Conservation (phyloP, 192 early-diverging fungal genomes). For the Linnemannia zychae region DNA sequence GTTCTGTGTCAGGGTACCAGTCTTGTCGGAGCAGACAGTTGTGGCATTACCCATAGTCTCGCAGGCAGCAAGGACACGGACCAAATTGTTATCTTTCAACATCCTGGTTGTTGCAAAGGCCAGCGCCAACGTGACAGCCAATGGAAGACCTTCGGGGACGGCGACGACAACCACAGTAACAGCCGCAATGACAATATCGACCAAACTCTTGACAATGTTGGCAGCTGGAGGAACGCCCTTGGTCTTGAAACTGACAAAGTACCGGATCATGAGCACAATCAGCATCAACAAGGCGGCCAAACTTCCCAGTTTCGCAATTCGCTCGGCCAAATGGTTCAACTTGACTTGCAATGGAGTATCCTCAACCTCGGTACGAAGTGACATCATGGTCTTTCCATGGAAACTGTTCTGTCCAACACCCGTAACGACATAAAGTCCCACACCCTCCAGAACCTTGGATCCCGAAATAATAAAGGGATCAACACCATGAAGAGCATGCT, state of each 20-base stretch:
- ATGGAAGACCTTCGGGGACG: constrained; percentile 97
- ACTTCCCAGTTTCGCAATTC: constrained; percentile 95
- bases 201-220: constrained; percentile 72
- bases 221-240: constrained; percentile 60
- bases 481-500: constrained; percentile 29
- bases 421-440: constrained; percentile 87
- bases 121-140: constrained; percentile 96
- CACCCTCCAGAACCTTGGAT: constrained; percentile 91
- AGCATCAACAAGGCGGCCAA: constrained; percentile 90
- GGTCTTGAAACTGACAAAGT: constrained; percentile 73
- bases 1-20: constrained; percentile 98
- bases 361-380: constrained; percentile 85
- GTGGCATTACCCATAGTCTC: constrained; percentile 99
- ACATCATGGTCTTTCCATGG: constrained; percentile 91
- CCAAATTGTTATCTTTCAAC: constrained; percentile 98
- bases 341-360: constrained; percentile 95
- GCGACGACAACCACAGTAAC: constrained; percentile 98
- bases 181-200: constrained; percentile 88
- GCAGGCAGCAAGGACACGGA: constrained; percentile 95
- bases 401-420: constrained; percentile 90
- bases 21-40: constrained; percentile 99
- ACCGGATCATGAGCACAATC: constrained; percentile 87
- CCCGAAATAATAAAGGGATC: constrained; percentile 95
- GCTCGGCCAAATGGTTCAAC: constrained; percentile 88
- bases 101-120: constrained; percentile 95